phyloP scores from a whole-genome alignment of 495 filamentous ascomycete species.

The Barbatosphaeria neglecta region DNA sequence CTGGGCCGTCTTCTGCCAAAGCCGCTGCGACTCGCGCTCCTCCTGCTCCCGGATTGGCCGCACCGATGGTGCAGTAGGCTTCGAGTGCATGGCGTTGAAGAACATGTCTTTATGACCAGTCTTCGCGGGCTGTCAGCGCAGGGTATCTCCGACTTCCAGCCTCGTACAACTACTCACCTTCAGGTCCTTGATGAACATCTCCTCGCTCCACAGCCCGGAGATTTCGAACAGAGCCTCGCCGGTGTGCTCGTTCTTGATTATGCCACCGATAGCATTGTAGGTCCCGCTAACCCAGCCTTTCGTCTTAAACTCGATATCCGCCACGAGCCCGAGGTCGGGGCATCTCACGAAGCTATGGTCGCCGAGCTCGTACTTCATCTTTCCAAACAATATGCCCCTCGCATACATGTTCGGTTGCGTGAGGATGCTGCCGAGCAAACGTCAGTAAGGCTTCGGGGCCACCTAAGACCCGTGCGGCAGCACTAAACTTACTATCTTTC shows the following conservation, averaged over 20 bases:
- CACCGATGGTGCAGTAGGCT: constrained; percentile 60
- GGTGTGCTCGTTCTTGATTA: constrained; percentile 79
- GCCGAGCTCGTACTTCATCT: constrained; percentile 99
- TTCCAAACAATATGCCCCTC: constrained; percentile 90
- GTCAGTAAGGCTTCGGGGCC: constrained; percentile 7
- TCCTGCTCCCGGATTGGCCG: constrained; percentile 78
- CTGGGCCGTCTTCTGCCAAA: constrained; percentile 72
- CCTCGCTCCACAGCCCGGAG: constrained; percentile 84
- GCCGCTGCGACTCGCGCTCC: constrained; percentile 75
- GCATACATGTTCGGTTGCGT: constrained; percentile 99
- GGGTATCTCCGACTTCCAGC: neutral
- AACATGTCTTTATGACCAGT: constrained; percentile 79
- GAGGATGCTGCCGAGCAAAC: constrained; percentile 46
- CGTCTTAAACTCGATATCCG: constrained; percentile 96
- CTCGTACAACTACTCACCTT: constrained; percentile 56
- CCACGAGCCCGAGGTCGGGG: constrained; percentile 72
- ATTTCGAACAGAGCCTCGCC: constrained; percentile 81
- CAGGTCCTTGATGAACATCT: constrained; percentile 81
- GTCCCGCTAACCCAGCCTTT: constrained; percentile 96
- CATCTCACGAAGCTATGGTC: constrained; percentile 94
- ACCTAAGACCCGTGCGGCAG: neutral
- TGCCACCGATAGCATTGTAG: constrained; percentile 91
- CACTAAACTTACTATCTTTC: constrained; percentile 73
- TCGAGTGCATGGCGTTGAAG: constrained; percentile 73
- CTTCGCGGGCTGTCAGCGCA: constrained; percentile 28